These are phyloP conservation scores for Kazachstania taianensis DNA, from an alignment of 805 yeast genomes.

Conservation along the genomic window DNA sequence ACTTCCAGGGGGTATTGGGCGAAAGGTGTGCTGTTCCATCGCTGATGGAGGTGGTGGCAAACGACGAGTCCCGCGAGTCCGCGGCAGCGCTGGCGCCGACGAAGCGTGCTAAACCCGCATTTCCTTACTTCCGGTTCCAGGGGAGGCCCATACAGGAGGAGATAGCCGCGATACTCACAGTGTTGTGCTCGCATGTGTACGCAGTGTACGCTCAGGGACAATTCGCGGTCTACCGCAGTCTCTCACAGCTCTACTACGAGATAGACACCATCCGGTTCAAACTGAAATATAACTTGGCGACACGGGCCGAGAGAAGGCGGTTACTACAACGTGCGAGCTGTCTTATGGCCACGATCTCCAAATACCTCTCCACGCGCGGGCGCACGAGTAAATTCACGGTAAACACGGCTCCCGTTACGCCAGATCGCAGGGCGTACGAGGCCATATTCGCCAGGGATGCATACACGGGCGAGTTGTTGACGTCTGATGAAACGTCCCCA, in stretches of 20 bases:
- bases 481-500: slow-evolving; percentile 36
- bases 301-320: slow-evolving; percentile 39
- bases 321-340: slow-evolving; percentile 44
- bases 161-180: slow-evolving; percentile 44
- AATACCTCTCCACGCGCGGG: slow-evolving; percentile 42
- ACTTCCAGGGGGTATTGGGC: slow-evolving; percentile 11
- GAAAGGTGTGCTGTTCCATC: slow-evolving; percentile 22
- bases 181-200: slow-evolving; percentile 54
- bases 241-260: slow-evolving; percentile 42
- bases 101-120: slow-evolving; percentile 37
- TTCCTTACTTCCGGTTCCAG: slow-evolving; percentile 42
- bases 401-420: slow-evolving; percentile 8
- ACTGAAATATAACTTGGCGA: slow-evolving; percentile 40
- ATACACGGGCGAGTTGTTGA: slow-evolving; percentile 45
- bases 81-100: slow-evolving; percentile 10
- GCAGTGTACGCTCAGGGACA: slow-evolving; percentile 65
- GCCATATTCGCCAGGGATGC: slow-evolving; percentile 58
- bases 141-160: slow-evolving; percentile 43
- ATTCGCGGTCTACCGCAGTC: slow-evolving; percentile 48
- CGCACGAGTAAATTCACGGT: slow-evolving; percentile 21
- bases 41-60: slow-evolving; percentile 25
- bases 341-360: slow-evolving; percentile 49
- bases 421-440: slow-evolving; percentile 54
- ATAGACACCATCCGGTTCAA: slow-evolving; percentile 51
- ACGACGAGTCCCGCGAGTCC: slow-evolving; percentile 22